Base-by-base conservation (phyloP, 2,329 filamentous ascomycete genomes). In the Chrysosporium queenslandicum region DNA sequence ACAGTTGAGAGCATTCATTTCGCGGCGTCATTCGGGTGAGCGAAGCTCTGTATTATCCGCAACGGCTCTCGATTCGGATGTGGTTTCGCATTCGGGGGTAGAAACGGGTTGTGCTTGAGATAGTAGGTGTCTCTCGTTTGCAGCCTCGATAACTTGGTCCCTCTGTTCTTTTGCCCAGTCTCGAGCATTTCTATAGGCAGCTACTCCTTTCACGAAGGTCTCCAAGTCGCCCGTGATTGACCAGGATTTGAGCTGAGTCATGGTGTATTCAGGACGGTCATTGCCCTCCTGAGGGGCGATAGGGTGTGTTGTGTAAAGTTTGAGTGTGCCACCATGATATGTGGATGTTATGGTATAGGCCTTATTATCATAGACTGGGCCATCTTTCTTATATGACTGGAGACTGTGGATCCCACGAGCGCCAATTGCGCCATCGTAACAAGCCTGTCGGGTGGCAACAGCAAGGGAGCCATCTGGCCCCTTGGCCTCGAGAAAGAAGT, bases 401-500 rank as follows among this genome's bases (percentile, higher is more conserved):
- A 74, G 58, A 27, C 54, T 59, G 47, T 69, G 64, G 54, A 73
- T 70, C 8, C 55, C 68, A 25, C 68, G 64, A 21, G 68, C 60
- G 32, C 68, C 68, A 1, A 53, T 60, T 63, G 16, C 66, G n/a
- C 70, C 67, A 54, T 73, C 61, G 40, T 70, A 66, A 42, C 60
- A 61, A 46, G 65, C 68, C 54, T 72, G 69, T 29, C 64, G 61
- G 39, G 12, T 58, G 7, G 63, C 66, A 2, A 68, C 66, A 4
- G 54, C 61, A 2, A 49, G 6, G 36, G 55, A 60, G 2, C 66
- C 66, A 48, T 66, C 52, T 8, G 64, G 67, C 1, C 65, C 66
- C 54, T 74, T 74, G 0, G 58, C 65, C 48, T 68, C 67, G 0
- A 74, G 16, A 53, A 74, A 74, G 54, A 73, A 70, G 52, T 54